A percentile compares a stretch with the other conserved stretches of the same genome.
Conservation (phyloP, 306 rosid species). For the Citrullus colocynthis region DNA sequence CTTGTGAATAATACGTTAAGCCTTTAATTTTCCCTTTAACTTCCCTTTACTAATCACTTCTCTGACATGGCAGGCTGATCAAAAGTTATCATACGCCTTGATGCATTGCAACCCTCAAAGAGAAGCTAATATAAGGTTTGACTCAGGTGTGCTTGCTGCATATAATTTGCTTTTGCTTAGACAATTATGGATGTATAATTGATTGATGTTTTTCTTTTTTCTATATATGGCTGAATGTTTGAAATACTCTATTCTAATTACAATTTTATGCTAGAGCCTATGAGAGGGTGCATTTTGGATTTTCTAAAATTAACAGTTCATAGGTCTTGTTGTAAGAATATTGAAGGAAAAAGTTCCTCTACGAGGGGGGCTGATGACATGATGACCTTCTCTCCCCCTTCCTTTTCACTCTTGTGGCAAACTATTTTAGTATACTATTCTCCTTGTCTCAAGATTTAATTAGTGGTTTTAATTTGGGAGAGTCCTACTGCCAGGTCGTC, state of each 20-base stretch:
- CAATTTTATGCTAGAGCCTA: not conserved
- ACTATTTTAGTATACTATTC: not conserved
- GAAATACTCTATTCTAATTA: not conserved
- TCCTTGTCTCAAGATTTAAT: not conserved
- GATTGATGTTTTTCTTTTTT: not conserved
- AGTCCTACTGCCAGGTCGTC: not conserved
- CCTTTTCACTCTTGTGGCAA: not conserved
- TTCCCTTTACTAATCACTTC: conserved; percentile 11
- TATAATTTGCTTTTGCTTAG: not conserved
- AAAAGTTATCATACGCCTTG: conserved; percentile 81
- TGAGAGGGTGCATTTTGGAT: not conserved
- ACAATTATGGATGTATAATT: not conserved
- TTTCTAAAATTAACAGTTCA: not conserved
- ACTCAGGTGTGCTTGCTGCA: conserved; percentile 35
- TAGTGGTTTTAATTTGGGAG: not conserved
- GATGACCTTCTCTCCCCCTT: not conserved
- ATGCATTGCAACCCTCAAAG: conserved; percentile 64
- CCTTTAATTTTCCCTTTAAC: not conserved
- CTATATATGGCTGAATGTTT: not conserved
- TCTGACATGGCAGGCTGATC: conserved; percentile 71
- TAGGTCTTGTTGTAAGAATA: not conserved
- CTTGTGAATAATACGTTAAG: not conserved
- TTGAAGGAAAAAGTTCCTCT: not conserved
- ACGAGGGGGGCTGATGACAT: not conserved
- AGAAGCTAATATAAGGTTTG: conserved; percentile 93